A percentile compares a stretch with the other conserved stretches of the same genome.
phyloP scores from a whole-genome alignment of 495 filamentous ascomycete genomes.

The Annulohypoxylon nitens region DNA sequence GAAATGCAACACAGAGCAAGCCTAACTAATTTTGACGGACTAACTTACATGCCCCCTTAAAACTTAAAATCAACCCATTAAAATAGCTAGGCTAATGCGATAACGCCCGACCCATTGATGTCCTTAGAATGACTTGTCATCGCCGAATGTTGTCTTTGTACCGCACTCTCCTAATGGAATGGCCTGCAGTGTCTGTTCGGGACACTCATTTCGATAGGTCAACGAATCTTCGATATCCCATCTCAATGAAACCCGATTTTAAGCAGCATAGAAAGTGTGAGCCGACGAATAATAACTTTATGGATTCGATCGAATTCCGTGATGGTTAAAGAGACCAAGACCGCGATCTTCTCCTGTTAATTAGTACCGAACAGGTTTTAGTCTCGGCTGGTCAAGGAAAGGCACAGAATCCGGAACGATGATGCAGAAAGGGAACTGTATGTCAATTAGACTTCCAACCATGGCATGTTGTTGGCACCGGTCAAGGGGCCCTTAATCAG shows the following conservation, averaged over 20 bases:
- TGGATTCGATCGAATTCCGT: neutral
- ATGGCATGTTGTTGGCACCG: neutral
- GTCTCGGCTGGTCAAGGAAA: neutral
- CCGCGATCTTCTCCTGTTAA: neutral
- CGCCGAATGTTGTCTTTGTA: neutral
- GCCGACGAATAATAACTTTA: neutral
- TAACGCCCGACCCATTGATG: slow-evolving; percentile 15
- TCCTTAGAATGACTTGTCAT: slow-evolving; percentile 6
- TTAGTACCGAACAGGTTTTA: neutral
- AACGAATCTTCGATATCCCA: neutral
- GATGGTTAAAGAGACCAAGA: neutral
- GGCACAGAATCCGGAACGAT: neutral
- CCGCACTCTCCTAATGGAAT: neutral
- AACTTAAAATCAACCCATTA: slow-evolving; percentile 9
- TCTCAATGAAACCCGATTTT: neutral
- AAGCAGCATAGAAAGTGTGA: neutral
- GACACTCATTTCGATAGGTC: neutral
- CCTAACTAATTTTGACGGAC: slow-evolving; percentile 30
- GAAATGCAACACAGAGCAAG: slow-evolving; percentile 11
- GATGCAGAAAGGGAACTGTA: neutral
- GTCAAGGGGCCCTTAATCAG: neutral
- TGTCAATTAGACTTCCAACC: slow-evolving; percentile 4
- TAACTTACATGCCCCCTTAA: slow-evolving; percentile 31
- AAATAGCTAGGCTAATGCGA: slow-evolving; percentile 26
- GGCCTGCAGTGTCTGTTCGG: neutral